These are phyloP conservation scores for Epicoccum sorghinum DNA, from an alignment of 2,329 filamentous ascomycete species.

Conservation along the genomic window DNA sequence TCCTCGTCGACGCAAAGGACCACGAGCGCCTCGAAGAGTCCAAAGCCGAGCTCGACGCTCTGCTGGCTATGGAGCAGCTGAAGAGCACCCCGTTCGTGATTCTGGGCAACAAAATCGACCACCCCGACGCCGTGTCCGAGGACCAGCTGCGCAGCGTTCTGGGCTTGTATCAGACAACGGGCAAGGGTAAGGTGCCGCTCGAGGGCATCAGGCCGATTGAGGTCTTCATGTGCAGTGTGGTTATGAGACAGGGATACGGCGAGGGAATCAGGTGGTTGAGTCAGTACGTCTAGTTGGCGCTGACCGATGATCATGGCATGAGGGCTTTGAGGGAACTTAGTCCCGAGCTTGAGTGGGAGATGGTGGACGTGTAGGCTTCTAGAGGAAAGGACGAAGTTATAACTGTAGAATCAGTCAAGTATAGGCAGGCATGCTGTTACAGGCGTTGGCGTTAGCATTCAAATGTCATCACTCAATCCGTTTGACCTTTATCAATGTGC, in stretches of 20 bases:
- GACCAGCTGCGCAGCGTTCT: slow-evolving; percentile 92
- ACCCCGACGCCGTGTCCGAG: slow-evolving; percentile 93
- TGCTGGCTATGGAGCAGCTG: slow-evolving; percentile 96
- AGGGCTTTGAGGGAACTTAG: neutral
- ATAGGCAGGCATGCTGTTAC: slow-evolving; percentile 6
- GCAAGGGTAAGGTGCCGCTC: slow-evolving; percentile 47
- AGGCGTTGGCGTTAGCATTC: slow-evolving; percentile 18
- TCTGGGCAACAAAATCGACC: slow-evolving; percentile 99
- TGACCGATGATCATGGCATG: slow-evolving; percentile 19
- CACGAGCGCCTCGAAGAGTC: slow-evolving; percentile 92
- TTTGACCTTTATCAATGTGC: neutral
- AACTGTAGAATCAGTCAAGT: neutral
- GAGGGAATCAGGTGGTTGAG: slow-evolving; percentile 52
- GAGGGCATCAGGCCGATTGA: slow-evolving; percentile 68
- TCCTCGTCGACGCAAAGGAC: slow-evolving; percentile 97
- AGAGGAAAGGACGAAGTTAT: neutral
- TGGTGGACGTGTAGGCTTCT: neutral
- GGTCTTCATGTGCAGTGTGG: slow-evolving; percentile 97
- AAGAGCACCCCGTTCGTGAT: slow-evolving; percentile 94
- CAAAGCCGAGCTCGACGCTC: slow-evolving; percentile 93
- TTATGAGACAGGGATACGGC: slow-evolving; percentile 82
- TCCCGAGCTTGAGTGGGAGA: neutral
- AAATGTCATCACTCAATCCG: neutral
- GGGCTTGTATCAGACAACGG: slow-evolving; percentile 77
- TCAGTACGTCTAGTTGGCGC: slow-evolving; percentile 40